phyloP scores from a whole-genome alignment of 169 alveolate species.

The Babesia bigemina region DNA sequence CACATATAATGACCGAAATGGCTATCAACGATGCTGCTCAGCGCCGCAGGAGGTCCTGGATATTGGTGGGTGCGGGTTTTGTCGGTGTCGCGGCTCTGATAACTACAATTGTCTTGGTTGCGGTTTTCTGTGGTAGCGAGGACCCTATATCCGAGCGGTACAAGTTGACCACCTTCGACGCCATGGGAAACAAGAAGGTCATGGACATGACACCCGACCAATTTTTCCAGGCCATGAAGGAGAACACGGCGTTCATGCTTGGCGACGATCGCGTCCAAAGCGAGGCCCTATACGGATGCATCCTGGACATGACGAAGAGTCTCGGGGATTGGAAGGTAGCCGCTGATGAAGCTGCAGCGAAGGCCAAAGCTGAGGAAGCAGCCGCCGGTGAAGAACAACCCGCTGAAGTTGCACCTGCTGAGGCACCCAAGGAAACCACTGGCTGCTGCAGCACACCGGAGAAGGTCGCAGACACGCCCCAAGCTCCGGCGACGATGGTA shows the following conservation, averaged over 20 bases:
- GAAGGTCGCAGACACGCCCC: no score
- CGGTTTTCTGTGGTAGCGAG: not conserved
- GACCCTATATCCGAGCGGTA: not conserved
- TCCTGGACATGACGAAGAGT: not conserved
- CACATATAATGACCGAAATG: not conserved
- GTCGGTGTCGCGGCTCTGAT: not conserved
- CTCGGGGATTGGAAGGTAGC: not conserved
- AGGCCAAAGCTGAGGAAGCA: not conserved
- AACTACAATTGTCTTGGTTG: conserved; percentile 10
- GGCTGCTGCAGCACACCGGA: no score
- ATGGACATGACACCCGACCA: not conserved
- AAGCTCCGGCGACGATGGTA: no score
- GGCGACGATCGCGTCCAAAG: not conserved
- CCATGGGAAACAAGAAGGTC: conserved; percentile 1
- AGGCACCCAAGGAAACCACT: not conserved
- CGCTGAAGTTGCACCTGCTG: not conserved
- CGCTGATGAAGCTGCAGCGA: not conserved
- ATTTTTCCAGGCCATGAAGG: conserved; percentile 4
- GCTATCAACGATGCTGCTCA: conserved; percentile 2
- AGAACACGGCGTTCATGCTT: conserved; percentile 1
- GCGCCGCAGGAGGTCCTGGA: conserved; percentile 42
- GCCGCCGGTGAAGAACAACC: not conserved
- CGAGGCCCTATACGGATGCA: not conserved
- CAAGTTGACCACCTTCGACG: conserved; percentile 3
- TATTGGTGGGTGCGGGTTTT: not conserved